These are phyloP conservation scores for Dactylonectria macrodidyma DNA, from an alignment of 2,329 filamentous ascomycete species.

Conservation along the genomic window DNA sequence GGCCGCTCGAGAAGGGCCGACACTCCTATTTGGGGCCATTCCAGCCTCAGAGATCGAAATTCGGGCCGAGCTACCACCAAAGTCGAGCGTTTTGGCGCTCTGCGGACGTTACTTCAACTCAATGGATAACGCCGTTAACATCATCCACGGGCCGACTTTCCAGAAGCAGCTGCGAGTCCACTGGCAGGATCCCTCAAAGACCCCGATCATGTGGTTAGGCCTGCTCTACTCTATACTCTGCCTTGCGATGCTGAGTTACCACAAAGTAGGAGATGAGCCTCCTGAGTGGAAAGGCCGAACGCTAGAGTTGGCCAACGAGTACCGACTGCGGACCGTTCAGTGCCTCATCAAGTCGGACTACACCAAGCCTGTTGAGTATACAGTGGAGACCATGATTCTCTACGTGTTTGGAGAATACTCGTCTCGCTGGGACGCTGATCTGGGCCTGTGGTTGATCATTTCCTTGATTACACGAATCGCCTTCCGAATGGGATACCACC, in stretches of 20 bases:
- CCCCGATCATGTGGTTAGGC: conserved; percentile 84
- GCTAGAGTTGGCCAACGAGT: conserved; percentile 73
- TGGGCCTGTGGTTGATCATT: conserved; percentile 74
- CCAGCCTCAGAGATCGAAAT: conserved; percentile 83
- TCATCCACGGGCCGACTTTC: conserved; percentile 89
- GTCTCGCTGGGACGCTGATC: conserved; percentile 80
- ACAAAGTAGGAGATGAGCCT: conserved; percentile 85
- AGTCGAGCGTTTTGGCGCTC: conserved; percentile 86
- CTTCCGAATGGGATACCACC: conserved; percentile 82
- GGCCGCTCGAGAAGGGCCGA: conserved; percentile 75
- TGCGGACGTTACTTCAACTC: conserved; percentile 94
- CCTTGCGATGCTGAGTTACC: conserved; percentile 83
- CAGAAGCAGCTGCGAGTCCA: conserved; percentile 77
- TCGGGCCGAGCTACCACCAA: conserved; percentile 83
- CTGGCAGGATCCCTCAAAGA: conserved; percentile 81
- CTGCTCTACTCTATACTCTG: conserved; percentile 83
- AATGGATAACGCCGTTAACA: conserved; percentile 77
- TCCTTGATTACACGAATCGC: conserved; percentile 70
- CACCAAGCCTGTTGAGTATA: conserved; percentile 80
- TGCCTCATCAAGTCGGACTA: conserved; percentile 84
- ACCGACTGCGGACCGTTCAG: conserved; percentile 81
- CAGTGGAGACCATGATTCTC: conserved; percentile 83
- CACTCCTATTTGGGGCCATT: conserved; percentile 83
- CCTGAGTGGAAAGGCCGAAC: conserved; percentile 81
- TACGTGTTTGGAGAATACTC: conserved; percentile 84